Percentiles rank a stretch among this genome's conserved stretches.
Evolutionary conservation across 2,329 filamentous ascomycete genomes (phyloP).

Genomic region (Monosporascus sp.): DNA sequence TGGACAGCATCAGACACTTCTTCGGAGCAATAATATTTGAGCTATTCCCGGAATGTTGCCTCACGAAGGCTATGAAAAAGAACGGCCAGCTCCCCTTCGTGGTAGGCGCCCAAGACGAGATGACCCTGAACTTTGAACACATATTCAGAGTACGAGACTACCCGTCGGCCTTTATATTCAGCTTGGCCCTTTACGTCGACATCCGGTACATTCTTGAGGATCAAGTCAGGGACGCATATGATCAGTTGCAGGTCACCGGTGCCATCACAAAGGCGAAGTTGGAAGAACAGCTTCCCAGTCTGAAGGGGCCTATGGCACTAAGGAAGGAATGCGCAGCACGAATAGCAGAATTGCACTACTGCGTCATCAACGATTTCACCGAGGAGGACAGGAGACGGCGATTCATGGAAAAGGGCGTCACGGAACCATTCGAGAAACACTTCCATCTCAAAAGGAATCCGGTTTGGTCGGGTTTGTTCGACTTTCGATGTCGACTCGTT

Average conservation of each 20-base stretch:
- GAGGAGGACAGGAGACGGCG: conserved; percentile 13
- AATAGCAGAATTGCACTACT: conserved; percentile 10
- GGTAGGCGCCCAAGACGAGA: conserved; percentile 20
- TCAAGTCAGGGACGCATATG: conserved; percentile 11
- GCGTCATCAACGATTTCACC: conserved; percentile 16
- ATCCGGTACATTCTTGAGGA: conserved; percentile 27
- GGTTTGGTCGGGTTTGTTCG: conserved; percentile 19
- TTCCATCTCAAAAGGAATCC: conserved; percentile 17
- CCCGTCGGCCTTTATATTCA: conserved; percentile 22
- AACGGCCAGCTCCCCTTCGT: conserved; percentile 10
- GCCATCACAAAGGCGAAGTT: conserved; percentile 7
- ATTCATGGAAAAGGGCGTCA: conserved; percentile 6
- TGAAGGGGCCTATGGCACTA: conserved; percentile 7
- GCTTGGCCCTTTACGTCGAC: conserved; percentile 25
- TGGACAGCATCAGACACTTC: conserved; percentile 12
- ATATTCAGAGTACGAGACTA: conserved; percentile 13
- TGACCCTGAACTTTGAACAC: conserved; percentile 20
- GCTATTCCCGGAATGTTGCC: conserved; percentile 17
- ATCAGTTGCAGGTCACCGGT: conserved; percentile 16
- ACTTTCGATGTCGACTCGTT: conserved; percentile 17
- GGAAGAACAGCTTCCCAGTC: conserved; percentile 6
- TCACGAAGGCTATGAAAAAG: conserved; percentile 23
- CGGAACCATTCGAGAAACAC: conserved; percentile 12
- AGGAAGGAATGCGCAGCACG: conserved; percentile 5
- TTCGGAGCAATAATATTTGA: conserved; percentile 14